Evolutionary conservation across 106 monocot species (phyloP).

Genomic region (Iris macrosiphon): DNA sequence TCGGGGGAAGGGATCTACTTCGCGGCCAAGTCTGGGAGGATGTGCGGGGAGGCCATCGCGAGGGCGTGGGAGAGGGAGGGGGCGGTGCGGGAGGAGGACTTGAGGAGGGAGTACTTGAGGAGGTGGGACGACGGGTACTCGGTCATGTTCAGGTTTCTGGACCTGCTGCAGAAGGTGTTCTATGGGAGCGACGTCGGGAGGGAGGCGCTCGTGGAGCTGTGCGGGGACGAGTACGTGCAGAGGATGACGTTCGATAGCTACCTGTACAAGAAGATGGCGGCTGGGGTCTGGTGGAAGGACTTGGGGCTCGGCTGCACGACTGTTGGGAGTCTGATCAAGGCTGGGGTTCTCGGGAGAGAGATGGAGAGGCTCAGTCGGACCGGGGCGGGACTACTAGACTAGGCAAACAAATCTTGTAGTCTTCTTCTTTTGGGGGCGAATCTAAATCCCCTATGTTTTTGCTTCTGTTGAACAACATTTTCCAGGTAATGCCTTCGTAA

Average conservation of each 20-base stretch:
- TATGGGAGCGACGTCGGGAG: constrained; percentile 58
- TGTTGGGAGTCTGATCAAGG: constrained; percentile 36
- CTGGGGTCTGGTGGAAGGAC: constrained; percentile 38
- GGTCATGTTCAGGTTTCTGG: constrained; percentile 65
- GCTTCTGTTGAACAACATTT: no score
- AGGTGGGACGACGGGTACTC: constrained; percentile 60
- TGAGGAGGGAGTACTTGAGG: constrained; percentile 56
- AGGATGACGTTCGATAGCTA: constrained; percentile 84
- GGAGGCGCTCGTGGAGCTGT: constrained; percentile 91
- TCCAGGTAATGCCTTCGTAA: no score
- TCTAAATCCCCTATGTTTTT: no score
- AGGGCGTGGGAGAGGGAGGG: constrained; percentile 33
- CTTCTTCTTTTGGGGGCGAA: no score
- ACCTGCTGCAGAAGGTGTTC: constrained; percentile 68
- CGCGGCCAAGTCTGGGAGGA: constrained; percentile 75
- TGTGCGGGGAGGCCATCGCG: constrained; percentile 78
- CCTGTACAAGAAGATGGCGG: constrained; percentile 62
- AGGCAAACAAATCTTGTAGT: no score
- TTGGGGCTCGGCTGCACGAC: constrained; percentile 44
- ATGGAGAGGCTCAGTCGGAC: constrained; percentile 13
- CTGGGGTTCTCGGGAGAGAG: constrained; percentile 40
- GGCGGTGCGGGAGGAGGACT: constrained; percentile 43
- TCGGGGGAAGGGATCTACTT: constrained; percentile 94
- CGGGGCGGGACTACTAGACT: no score
- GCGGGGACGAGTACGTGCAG: constrained; percentile 85